Evolutionary conservation across 1,139 yeast genomes (phyloP).

Genomic region (Yamadazyma diddensiae): DNA sequence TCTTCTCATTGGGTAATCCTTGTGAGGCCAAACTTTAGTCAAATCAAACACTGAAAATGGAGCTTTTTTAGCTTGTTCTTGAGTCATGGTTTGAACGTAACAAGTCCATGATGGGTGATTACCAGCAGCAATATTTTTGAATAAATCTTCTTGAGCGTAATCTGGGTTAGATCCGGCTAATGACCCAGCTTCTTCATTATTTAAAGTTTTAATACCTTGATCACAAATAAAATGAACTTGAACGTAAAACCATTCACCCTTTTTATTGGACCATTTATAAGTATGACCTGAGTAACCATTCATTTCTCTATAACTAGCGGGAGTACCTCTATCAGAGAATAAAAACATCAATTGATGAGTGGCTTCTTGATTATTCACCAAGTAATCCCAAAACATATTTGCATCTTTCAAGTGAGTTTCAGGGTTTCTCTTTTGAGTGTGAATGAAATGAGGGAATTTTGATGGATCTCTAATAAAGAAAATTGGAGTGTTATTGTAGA

Average conservation of each 20-base stretch:
- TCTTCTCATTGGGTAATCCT: slow-evolving; percentile 69
- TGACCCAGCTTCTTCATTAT: slow-evolving; percentile 55
- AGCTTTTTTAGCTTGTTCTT: slow-evolving; percentile 56
- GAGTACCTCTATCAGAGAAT: slow-evolving; percentile 70
- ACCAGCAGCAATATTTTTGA: slow-evolving; percentile 58
- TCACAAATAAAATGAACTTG: slow-evolving; percentile 62
- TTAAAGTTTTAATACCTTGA: slow-evolving; percentile 57
- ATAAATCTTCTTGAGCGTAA: slow-evolving; percentile 61
- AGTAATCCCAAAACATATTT: slow-evolving; percentile 70
- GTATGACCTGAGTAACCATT: slow-evolving; percentile 74
- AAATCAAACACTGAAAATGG: slow-evolving; percentile 67
- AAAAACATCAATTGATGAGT: slow-evolving; percentile 61
- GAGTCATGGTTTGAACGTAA: slow-evolving; percentile 67
- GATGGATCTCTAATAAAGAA: slow-evolving; percentile 85
- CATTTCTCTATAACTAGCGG: slow-evolving; percentile 63
- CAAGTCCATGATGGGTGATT: slow-evolving; percentile 63
- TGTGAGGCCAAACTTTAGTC: slow-evolving; percentile 81
- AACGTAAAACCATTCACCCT: slow-evolving; percentile 65
- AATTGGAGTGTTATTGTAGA: slow-evolving; percentile 85
- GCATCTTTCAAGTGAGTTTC: slow-evolving; percentile 80
- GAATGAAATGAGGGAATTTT: slow-evolving; percentile 86
- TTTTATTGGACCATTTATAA: slow-evolving; percentile 62
- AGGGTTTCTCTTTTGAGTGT: slow-evolving; percentile 80
- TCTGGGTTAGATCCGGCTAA: slow-evolving; percentile 65
- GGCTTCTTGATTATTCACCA: slow-evolving; percentile 59